A percentile compares a stretch with the other conserved stretches of the same genome.
Conservation (phyloP, 176 grass and related monocot species). For the Aegilops speltoides region DNA sequence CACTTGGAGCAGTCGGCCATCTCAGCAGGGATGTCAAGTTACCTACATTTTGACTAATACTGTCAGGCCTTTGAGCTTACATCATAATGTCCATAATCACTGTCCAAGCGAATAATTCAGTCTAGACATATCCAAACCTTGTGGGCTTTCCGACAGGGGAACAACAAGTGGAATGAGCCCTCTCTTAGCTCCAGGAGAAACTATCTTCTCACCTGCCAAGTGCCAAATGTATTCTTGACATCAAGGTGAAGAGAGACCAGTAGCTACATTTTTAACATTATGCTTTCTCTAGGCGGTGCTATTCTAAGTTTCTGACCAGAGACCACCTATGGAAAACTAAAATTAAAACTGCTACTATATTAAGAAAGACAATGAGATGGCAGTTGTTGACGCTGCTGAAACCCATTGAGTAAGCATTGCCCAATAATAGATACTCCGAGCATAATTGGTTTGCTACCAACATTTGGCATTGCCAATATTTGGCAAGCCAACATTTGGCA, state of each 20-base stretch:
- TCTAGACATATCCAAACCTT: slow-evolving; percentile 49
- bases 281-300: neutral
- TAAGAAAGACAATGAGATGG: neutral
- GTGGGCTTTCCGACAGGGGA: slow-evolving; percentile 74
- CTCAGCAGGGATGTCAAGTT: slow-evolving; percentile 90
- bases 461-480: too few relatives aligned
- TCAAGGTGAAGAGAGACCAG: neutral
- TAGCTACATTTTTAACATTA: neutral
- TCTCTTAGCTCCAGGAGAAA: slow-evolving; percentile 86
- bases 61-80: slow-evolving; percentile 20
- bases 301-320: neutral
- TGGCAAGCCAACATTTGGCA: too few relatives aligned
- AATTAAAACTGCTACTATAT: neutral
- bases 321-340: neutral
- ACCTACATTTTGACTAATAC: slow-evolving; percentile 47
- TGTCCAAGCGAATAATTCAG: neutral
- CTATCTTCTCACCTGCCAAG: slow-evolving; percentile 65
- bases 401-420: neutral
- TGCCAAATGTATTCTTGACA: slow-evolving; percentile 1
- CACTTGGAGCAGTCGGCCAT: slow-evolving; percentile 96
- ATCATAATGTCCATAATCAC: neutral
- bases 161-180: slow-evolving; percentile 78
- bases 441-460: too few relatives aligned
- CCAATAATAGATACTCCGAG: neutral
- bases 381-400: neutral